Evolutionary conservation across 768 basidiomycete species (phyloP), one percentile per base, ranked within the genome.

Genomic region (Clitopilus passeckerianus): DNA sequence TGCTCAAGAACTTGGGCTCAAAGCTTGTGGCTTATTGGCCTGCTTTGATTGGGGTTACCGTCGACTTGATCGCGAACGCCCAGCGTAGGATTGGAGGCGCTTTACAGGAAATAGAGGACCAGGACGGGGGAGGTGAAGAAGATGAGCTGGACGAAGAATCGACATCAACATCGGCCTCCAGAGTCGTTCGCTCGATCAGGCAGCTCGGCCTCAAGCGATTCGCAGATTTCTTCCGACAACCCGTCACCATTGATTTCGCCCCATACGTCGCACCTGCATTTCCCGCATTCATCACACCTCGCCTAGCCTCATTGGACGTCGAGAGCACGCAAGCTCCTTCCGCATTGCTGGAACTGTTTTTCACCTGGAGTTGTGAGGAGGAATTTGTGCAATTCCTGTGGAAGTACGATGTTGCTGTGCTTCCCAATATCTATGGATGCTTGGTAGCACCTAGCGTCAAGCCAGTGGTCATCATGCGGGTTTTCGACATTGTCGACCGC

Each of bases 251-350:
- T 70, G 84, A 96, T 71, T 96, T 89, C 69, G 67, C 77, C 0
- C 81, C 86, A 0, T 95, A 86, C 70, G 76, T 98, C 67, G 71
- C 75, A 4, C 74, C 79, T 6, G 82, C 86, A 8, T 98, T 93
- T 74, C 60, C 76, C 0, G 74, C 82, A 0, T 83, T 92, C 75
- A 89, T 98, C 65, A 85, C 89, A 0, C 95, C 96, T 0, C 90
- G 97, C 6, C 78, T 99, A 22, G 74, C 84, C 0, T 71, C 75
- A 3, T 77, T 98, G 23, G 87, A 90, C 60, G 78, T 74, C 44
- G 97, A 98, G 71, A 98, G 95, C 66, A 92, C 90, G 0, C 96
- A 98, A 70, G 82, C 92, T 0, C 95, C 96, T 0, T 96, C 95
- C 0, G 86, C 91, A 0, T 77, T 96, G 16, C 75, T 99, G 44